phyloP scores from a whole-genome alignment of 139 green algal species.

The Volvox reticuliferus region DNA sequence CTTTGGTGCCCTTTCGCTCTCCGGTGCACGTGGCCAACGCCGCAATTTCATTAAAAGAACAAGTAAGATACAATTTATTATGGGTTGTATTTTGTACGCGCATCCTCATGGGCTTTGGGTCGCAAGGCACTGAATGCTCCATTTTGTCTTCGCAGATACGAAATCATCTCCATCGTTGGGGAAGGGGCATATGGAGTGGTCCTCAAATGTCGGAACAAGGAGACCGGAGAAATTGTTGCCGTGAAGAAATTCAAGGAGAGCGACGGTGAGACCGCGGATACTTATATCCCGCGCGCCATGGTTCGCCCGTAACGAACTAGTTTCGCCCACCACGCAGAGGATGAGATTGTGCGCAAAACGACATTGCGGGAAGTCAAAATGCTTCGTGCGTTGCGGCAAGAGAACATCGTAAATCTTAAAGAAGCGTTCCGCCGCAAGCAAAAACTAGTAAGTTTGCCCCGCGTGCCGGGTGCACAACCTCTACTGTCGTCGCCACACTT shows the following conservation, averaged over 20 bases:
- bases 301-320: no score
- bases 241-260: conserved; percentile 95
- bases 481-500: neutral
- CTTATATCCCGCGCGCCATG: conserved; percentile 28
- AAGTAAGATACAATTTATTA: neutral
- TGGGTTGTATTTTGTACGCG: neutral
- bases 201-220: conserved; percentile 85
- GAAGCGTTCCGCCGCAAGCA: conserved; percentile 88
- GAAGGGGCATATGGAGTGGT: conserved; percentile 94
- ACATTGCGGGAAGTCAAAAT: conserved; percentile 91
- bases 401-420: conserved; percentile 92
- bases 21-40: neutral
- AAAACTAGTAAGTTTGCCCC: conserved; percentile 73
- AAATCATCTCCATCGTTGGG: conserved; percentile 74
- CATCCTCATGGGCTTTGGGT: neutral
- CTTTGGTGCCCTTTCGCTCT: conserved; percentile 7
- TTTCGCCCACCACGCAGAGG: conserved; percentile 61
- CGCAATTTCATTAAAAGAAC: neutral
- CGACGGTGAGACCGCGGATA: conserved; percentile 65
- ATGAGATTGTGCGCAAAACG: conserved; percentile 89
- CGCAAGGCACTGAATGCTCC: neutral
- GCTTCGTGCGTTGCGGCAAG: conserved; percentile 81
- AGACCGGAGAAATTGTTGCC: conserved; percentile 83
- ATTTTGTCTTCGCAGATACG: conserved; percentile 33
- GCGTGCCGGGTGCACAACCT: neutral